Evolutionary conservation across 441 rosid species (phyloP).

Genomic region (Aquilaria agallochum): DNA sequence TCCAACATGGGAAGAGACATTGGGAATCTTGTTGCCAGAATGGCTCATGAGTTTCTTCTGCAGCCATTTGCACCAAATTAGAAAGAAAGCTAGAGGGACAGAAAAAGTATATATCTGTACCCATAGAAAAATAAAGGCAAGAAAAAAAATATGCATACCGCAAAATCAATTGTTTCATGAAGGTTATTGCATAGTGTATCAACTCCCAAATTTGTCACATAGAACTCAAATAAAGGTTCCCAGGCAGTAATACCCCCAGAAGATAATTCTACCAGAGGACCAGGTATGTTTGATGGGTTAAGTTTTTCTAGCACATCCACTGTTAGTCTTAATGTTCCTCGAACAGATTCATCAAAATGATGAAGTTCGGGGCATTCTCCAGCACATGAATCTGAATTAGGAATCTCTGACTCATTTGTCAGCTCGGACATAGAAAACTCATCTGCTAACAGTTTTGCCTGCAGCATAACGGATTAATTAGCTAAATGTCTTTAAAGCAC

Average conservation of each 20-base stretch:
- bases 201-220: conserved; percentile 40
- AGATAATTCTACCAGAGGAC: conserved; percentile 34
- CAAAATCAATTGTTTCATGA: conserved; percentile 40
- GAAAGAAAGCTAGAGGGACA: conserved; percentile 7
- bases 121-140: background rate
- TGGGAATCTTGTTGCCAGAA: conserved; percentile 25
- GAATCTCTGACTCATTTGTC: conserved; percentile 18
- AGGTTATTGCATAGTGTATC: conserved; percentile 48
- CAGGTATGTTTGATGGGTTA: conserved; percentile 28
- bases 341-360: conserved; percentile 39
- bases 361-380: conserved; percentile 29
- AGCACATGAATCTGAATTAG: conserved; percentile 12
- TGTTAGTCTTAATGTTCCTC: conserved; percentile 30
- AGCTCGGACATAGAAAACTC: conserved; percentile 30
- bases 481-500: background rate
- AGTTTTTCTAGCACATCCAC: conserved; percentile 44
- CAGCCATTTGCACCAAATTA: conserved; percentile 18
- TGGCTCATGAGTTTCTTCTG: conserved; percentile 60
- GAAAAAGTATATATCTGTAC: conserved; percentile 4
- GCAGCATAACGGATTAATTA: conserved; percentile 13
- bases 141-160: conserved; percentile 41
- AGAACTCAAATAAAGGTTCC: conserved; percentile 55
- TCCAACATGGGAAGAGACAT: conserved; percentile 37
- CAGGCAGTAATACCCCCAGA: conserved; percentile 52
- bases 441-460: conserved; percentile 64